Evolutionary conservation across 352 stramenopile genomes (phyloP), one percentile per base, ranked within the genome.

Genomic region (Lagenidium giganteum): DNA sequence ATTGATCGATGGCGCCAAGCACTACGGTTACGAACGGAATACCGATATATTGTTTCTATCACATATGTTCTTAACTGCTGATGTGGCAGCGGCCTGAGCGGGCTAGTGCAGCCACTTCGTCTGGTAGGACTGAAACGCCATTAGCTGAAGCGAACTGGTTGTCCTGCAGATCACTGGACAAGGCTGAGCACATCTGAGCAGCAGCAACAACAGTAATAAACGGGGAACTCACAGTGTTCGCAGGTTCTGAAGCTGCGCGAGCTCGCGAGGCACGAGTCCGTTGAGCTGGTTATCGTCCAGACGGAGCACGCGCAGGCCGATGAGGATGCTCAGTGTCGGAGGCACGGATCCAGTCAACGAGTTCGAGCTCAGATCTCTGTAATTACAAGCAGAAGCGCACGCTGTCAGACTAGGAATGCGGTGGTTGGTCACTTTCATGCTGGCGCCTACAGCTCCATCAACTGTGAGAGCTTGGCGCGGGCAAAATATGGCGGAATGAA

Each of bases 331-430:
- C 3, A 85, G 12, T 7, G 67, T 80, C 29, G 61, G 36, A 11
- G 75, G 75, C 13, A 86, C 54, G 3, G 60, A 24, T 1, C 72
- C 64, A 4, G 61, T 70, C 22, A 88, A 56, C 47, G 80, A 88
- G 38, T 88, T 88, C 14, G 57, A 81, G 54, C 75, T 86, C 31
- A 88, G 34, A 36, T 88, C 75, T 20, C 75, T 87, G 47, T 8
- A 28, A 20, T 24, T 35, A 3, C 12, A 13, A 5, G 13, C 22
- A 22, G 12, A 42, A 2, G 12, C 14, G 34, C 35, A 4, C 21
- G 20, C 14, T 11, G 41, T 5, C 12, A 14, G 8, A 17, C n/a
- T n/a, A n/a, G n/a, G n/a, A n/a, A n/a, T n/a, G n/a, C n/a, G n/a
- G n/a, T n/a, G n/a, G n/a, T 21, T 2, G 37, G 3, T 6, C n/a